Evolutionary conservation across 108 stramenopile species (phyloP).

Genomic region (Nitzschia sp.): DNA sequence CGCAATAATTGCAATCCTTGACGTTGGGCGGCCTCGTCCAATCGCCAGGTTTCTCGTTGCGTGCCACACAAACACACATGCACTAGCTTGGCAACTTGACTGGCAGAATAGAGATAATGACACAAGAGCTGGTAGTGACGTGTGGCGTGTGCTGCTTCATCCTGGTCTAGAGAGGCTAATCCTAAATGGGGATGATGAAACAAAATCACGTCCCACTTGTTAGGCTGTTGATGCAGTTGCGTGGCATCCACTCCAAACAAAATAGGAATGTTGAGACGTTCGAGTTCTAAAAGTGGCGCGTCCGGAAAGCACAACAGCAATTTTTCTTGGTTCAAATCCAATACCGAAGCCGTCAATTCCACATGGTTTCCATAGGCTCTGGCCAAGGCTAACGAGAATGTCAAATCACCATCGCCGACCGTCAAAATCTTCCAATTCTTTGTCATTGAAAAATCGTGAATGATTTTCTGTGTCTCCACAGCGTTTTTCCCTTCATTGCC

Average conservation of each 20-base stretch:
- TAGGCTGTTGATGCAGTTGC: slow-evolving; percentile 36
- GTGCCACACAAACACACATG: slow-evolving; percentile 67
- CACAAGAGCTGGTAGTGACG: slow-evolving; percentile 50
- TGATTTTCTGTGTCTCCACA: no score
- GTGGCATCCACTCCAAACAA: slow-evolving; percentile 66
- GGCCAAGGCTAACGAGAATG: slow-evolving; percentile 60
- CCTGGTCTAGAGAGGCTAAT: slow-evolving; percentile 28
- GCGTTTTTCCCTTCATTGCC: no score
- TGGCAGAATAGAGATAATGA: slow-evolving; percentile 71
- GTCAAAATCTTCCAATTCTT: slow-evolving; percentile 46
- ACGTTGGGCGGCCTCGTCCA: slow-evolving; percentile 40
- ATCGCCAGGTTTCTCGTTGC: slow-evolving; percentile 63
- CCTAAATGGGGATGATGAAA: slow-evolving; percentile 83
- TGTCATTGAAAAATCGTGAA: no score
- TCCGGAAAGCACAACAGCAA: slow-evolving; percentile 43
- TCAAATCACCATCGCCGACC: slow-evolving; percentile 76
- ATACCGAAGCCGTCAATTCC: slow-evolving; percentile 52
- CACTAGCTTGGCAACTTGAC: slow-evolving; percentile 34
- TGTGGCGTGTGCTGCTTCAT: slow-evolving; percentile 41
- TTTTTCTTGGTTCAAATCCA: slow-evolving; percentile 32
- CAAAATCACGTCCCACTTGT: slow-evolving; percentile 53
- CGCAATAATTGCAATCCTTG: slow-evolving; percentile 30
- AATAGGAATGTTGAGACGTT: slow-evolving; percentile 32
- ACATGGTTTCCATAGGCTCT: slow-evolving; percentile 52
- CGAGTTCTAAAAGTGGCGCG: slow-evolving; percentile 40